phyloP scores from a whole-genome alignment of 2,329 filamentous ascomycete species.

The Rutstroemia sp. region DNA sequence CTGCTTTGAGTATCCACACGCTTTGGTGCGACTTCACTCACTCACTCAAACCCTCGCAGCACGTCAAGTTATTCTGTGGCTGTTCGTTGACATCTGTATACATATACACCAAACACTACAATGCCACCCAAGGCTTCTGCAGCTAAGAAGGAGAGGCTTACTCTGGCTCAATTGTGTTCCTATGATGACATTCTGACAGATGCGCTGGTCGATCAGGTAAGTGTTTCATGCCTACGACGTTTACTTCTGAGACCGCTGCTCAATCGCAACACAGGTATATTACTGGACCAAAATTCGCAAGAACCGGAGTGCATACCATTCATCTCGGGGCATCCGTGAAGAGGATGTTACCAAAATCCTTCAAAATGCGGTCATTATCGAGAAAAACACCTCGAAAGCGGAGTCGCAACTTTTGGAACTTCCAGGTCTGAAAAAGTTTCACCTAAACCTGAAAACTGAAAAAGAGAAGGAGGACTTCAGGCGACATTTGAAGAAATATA shows the following conservation, averaged over 20 bases:
- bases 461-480: conserved; percentile 83
- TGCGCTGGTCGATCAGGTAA: conserved; percentile 87
- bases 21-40: neutral
- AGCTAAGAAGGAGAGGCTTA: conserved; percentile 65
- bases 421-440: conserved; percentile 66
- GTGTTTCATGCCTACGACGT: conserved; percentile 31
- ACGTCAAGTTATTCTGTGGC: neutral
- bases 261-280: conserved; percentile 56
- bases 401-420: conserved; percentile 67
- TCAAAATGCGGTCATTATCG: conserved; percentile 61
- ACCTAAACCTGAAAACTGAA: conserved; percentile 58
- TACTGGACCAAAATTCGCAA: conserved; percentile 98
- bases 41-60: neutral
- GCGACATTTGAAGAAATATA: conserved; percentile 80
- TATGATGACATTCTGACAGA: conserved; percentile 97
- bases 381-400: conserved; percentile 63
- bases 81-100: neutral
- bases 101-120: conserved; percentile 7
- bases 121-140: conserved; percentile 39
- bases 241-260: neutral
- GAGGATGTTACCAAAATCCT: conserved; percentile 55
- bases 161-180: conserved; percentile 76
- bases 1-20: neutral
- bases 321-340: conserved; percentile 69
- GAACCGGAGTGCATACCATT: conserved; percentile 79